phyloP scores from a whole-genome alignment of 257 asterid species.

The Echites panduratus region DNA sequence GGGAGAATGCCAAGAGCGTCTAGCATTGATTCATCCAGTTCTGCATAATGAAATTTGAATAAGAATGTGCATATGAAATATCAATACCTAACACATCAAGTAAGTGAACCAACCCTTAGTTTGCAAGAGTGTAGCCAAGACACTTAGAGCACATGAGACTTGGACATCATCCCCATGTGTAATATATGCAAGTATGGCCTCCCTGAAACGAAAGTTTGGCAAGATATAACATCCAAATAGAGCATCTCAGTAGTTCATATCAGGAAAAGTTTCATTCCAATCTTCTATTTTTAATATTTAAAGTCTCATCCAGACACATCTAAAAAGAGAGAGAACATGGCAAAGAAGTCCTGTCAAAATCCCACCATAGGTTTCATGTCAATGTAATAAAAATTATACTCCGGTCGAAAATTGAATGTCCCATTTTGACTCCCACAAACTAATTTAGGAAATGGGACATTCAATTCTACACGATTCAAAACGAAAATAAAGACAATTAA shows the following conservation, averaged over 20 bases:
- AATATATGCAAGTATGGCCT: slow-evolving; percentile 81
- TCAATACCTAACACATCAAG: slow-evolving; percentile 19
- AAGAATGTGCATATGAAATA: slow-evolving; percentile 21
- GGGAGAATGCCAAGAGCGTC: slow-evolving; percentile 99
- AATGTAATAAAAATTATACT: background rate
- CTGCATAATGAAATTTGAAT: slow-evolving; percentile 38
- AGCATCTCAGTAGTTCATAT: background rate
- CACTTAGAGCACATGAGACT: slow-evolving; percentile 80
- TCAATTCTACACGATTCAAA: too few species aligned
- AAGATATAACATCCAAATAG: background rate
- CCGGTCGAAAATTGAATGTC: background rate
- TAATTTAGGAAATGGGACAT: too few species aligned
- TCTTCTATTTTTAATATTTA: background rate
- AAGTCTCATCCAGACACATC: background rate
- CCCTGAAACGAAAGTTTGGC: slow-evolving; percentile 43
- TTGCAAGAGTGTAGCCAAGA: slow-evolving; percentile 87
- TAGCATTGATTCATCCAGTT: slow-evolving; percentile 87
- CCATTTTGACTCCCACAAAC: background rate
- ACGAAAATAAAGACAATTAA: too few species aligned
- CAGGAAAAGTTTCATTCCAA: background rate
- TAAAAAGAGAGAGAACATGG: background rate
- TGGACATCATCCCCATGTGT: slow-evolving; percentile 73
- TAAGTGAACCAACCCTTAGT: slow-evolving; percentile 63
- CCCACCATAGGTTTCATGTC: background rate
- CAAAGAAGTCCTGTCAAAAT: background rate